Base-by-base conservation (phyloP, 805 yeast genomes). In the Candida ortonii region DNA sequence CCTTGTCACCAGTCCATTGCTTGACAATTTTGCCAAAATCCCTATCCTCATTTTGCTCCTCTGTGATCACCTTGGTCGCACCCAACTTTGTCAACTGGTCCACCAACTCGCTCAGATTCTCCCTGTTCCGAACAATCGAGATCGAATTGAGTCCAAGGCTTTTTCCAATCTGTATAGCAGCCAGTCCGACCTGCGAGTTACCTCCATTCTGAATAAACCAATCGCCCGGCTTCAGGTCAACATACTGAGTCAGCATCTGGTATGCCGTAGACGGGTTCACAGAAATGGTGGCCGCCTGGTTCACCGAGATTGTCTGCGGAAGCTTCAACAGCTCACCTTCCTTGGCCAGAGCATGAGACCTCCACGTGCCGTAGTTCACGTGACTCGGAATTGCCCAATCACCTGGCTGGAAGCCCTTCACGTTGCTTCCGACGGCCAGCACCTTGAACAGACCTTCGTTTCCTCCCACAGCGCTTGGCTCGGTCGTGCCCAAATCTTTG, bases 161-260 rank as follows among this genome's bases (percentile, higher is more conserved):
- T 45, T 76, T 76, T 19, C 85, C 96, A 34, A 93, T 75, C 61
- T 93, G 99, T 30, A 87, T 72, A 6, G 95, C 97, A 49, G 84
- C 80, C 48, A 87, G 78, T 5, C 96, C 96, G 8, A 93, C 99
- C 18, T 93, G 95, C 6, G 96, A 86, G 47, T 87, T 93, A 22
- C 96, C 97, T 20, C 96, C 98, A 52, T 90, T 93, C 64, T 93
- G 97, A 43, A 93, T 79, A 44, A 93, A 76, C 95, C 96, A 93
- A 58, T 89, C 89, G 13, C 86, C 86, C 2, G 77, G 72, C 39
- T 67, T 59, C 51, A 83, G 62, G 36, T 75, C 68, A 33, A 64
- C 75, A 57, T 76, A 84, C 59, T 81, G 73, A 12, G 82, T 77
- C 43, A 90, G 79, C 84, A 93, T 74, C 60, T 86, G 84, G 52